phyloP scores from a whole-genome alignment of 2,329 filamentous ascomycete species.

The Penicillium sp. region DNA sequence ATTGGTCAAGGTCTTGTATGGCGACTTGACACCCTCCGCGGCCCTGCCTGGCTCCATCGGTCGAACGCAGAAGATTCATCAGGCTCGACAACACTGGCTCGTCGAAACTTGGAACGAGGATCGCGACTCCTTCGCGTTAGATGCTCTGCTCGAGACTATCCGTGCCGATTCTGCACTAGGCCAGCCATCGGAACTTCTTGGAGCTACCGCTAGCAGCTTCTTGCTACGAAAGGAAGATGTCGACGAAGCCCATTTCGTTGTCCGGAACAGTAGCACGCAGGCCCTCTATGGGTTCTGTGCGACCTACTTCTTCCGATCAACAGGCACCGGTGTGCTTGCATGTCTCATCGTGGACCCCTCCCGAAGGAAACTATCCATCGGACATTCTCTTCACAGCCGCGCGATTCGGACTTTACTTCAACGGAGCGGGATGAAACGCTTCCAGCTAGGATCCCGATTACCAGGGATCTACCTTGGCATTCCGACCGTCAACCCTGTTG shows the following conservation, averaged over 20 bases:
- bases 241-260: constrained; percentile 83
- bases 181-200: constrained; percentile 66
- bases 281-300: constrained; percentile 89
- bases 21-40: constrained; percentile 62
- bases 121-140: constrained; percentile 69
- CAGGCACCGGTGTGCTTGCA: constrained; percentile 71
- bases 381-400: constrained; percentile 81
- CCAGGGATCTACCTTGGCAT: constrained; percentile 86
- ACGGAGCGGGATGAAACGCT: constrained; percentile 68
- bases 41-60: constrained; percentile 69
- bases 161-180: constrained; percentile 61
- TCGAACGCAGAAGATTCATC: constrained; percentile 81
- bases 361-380: constrained; percentile 84
- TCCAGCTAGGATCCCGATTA: constrained; percentile 77
- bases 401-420: constrained; percentile 74
- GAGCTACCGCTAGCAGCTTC: constrained; percentile 71
- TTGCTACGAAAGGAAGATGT: constrained; percentile 68
- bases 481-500: constrained; percentile 62
- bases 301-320: constrained; percentile 75
- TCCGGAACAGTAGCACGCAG: constrained; percentile 88
- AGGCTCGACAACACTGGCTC: constrained; percentile 92
- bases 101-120: constrained; percentile 84
- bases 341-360: constrained; percentile 85
- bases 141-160: constrained; percentile 70
- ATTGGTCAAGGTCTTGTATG: constrained; percentile 78